Evolutionary conservation across 1,284 basidiomycete genomes (phyloP), one percentile per base, ranked within the genome.

Genomic region (Ceratobasidium sp.): DNA sequence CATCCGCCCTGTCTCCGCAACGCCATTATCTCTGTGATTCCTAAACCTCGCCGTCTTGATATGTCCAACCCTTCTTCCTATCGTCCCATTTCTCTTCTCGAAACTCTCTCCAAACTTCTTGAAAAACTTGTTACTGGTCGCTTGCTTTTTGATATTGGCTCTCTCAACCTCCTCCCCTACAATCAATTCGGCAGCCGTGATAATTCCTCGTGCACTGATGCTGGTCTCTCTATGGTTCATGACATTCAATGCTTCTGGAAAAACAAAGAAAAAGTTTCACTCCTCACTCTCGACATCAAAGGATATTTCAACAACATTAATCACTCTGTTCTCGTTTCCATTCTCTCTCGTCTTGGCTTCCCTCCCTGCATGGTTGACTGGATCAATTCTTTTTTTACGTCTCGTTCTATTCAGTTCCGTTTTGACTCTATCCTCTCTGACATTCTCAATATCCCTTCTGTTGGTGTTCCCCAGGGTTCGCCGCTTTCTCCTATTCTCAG

Each of bases 291-390:
- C 61, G 82, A 85, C 53, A 84, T 85, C 15, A 83, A 82, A 67
- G 84, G 84, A 0, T 84, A 81, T 77, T 85, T 85, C 72, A 82
- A 84, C 79, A 81, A 80, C 76, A 81, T 85, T 33, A 83, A 84
- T 76, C 84, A 85, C 75, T 28, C 77, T 26, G 20, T 49, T 12
- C 80, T 82, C 26, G 76, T 80, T 20, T n/a, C 9, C n/a, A 75
- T 53, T 18, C 66, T 81, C 3, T 44, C 63, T 5, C 26, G 53
- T 12, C 73, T 77, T 10, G 67, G 77, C 20, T 75, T 82, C 26
- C 63, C 81, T 20, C 6, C 7, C 13, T 46, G 44, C 13, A 13
- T 46, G 6, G 44, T 46, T 46, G 44, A 46, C 18, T 81, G 81
- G 81, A 56, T 77, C 0, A 1, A 7, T 0, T 77, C 78, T 20